Conservation (phyloP, 2,329 filamentous ascomycete genomes). For the Cercospora zeina region DNA sequence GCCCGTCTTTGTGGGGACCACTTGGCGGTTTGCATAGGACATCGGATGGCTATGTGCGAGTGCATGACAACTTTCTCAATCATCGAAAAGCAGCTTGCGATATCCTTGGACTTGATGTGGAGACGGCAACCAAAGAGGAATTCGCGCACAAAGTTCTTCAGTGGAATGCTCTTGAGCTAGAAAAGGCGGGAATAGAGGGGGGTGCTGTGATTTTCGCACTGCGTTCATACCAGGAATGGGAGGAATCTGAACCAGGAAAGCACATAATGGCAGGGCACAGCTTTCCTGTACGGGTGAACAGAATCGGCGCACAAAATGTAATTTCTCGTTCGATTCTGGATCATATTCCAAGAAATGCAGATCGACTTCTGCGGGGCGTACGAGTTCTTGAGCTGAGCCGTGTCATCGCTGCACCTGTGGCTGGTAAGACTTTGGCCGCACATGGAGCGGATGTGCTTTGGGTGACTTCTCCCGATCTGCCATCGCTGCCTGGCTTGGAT, state of each 20-base stretch:
- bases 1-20: constrained; percentile 43
- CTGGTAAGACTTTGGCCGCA: constrained; percentile 36
- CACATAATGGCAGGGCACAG: background rate
- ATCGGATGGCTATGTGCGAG: constrained; percentile 54
- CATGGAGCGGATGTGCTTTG: constrained; percentile 39
- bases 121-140: constrained; percentile 42
- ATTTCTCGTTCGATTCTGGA: constrained; percentile 2
- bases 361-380: constrained; percentile 43
- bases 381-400: constrained; percentile 35
- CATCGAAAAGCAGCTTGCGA: constrained; percentile 50
- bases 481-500: constrained; percentile 33
- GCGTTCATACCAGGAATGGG: constrained; percentile 55
- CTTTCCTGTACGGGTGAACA: constrained; percentile 1
- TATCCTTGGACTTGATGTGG: constrained; percentile 46
- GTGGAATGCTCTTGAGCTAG: constrained; percentile 53
- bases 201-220: constrained; percentile 53
- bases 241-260: constrained; percentile 47
- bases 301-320: background rate
- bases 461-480: constrained; percentile 35
- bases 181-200: constrained; percentile 46
- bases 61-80: constrained; percentile 58
- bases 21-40: constrained; percentile 57
- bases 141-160: constrained; percentile 43
- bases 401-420: constrained; percentile 37
- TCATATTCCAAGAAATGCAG: constrained; percentile 33